Conservation (phyloP, 2,329 filamentous ascomycete genomes). For the Pyrenophora teres region DNA sequence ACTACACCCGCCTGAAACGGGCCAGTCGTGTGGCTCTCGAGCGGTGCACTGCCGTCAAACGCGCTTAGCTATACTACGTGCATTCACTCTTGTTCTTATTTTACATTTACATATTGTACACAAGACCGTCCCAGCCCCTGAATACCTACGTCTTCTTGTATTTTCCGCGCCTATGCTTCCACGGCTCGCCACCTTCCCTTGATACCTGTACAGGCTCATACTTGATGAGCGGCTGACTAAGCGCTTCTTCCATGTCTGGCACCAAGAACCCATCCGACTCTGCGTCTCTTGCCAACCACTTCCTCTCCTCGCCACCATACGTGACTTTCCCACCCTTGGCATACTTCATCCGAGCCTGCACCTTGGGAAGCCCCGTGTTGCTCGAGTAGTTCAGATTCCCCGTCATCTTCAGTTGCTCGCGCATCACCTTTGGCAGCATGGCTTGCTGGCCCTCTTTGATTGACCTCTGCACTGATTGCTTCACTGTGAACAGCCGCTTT, state of each 20-base stretch:
- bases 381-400: constrained; percentile 8
- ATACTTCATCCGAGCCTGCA: constrained; percentile 2
- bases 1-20: not conserved
- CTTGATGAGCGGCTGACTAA: not conserved
- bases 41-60: too few relatives aligned
- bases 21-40: not conserved
- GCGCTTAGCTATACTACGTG: too few relatives aligned
- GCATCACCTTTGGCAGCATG: constrained; percentile 18
- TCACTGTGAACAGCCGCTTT: constrained; percentile 19
- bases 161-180: not conserved
- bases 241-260: not conserved
- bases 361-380: constrained; percentile 10
- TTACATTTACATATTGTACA: too few relatives aligned
- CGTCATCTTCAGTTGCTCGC: constrained; percentile 1
- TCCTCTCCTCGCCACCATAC: constrained; percentile 8
- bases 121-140: too few relatives aligned
- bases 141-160: too few relatives aligned
- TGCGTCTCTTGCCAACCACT: not conserved
- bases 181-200: not conserved
- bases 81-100: too few relatives aligned
- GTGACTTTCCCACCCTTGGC: not conserved
- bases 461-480: constrained; percentile 12
- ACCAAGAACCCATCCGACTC: not conserved
- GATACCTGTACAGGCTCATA: not conserved
- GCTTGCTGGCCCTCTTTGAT: constrained; percentile 13